Evolutionary conservation across 768 basidiomycete species (phyloP).

Genomic region (Phaffia tasmanica): DNA sequence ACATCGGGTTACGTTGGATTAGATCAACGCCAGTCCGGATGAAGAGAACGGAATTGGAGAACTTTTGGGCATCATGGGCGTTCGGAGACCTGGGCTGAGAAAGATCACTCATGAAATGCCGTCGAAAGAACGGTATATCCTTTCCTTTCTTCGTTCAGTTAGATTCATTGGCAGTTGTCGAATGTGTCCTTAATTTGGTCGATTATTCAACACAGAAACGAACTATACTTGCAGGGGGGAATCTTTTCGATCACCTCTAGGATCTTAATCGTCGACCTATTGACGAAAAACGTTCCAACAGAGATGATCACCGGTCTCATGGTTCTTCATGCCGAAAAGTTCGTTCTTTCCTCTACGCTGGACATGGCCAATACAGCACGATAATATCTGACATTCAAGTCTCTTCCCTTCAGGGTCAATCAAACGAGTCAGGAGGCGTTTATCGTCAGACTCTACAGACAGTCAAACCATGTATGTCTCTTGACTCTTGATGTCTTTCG

Average conservation of each 20-base stretch:
- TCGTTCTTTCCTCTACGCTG: slow-evolving; percentile 26
- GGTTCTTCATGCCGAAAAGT: slow-evolving; percentile 85
- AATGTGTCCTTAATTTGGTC: neutral
- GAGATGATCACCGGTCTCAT: slow-evolving; percentile 79
- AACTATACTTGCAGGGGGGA: slow-evolving; percentile 76
- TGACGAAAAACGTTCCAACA: slow-evolving; percentile 68
- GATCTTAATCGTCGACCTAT: slow-evolving; percentile 89
- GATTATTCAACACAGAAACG: slow-evolving; percentile 47
- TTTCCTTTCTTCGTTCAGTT: slow-evolving; percentile 3
- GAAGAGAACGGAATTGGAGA: slow-evolving; percentile 88
- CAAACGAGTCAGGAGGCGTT: slow-evolving; percentile 80
- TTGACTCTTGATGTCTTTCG: neutral
- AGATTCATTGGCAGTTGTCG: slow-evolving; percentile 10
- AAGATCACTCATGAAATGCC: slow-evolving; percentile 72
- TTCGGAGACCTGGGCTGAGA: slow-evolving; percentile 70
- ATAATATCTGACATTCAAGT: neutral
- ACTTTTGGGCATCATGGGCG: slow-evolving; percentile 84
- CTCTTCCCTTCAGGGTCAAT: slow-evolving; percentile 51
- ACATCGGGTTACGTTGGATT: neutral
- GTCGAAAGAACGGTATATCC: slow-evolving; percentile 61
- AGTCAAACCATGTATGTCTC: slow-evolving; percentile 57
- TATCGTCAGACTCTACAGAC: slow-evolving; percentile 77
- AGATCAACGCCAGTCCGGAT: slow-evolving; percentile 47
- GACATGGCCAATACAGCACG: neutral
- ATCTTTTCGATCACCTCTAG: slow-evolving; percentile 84